Evolutionary conservation across 2,329 filamentous ascomycete genomes (phyloP).

Genomic region (Teratosphaeriaceae sp.): DNA sequence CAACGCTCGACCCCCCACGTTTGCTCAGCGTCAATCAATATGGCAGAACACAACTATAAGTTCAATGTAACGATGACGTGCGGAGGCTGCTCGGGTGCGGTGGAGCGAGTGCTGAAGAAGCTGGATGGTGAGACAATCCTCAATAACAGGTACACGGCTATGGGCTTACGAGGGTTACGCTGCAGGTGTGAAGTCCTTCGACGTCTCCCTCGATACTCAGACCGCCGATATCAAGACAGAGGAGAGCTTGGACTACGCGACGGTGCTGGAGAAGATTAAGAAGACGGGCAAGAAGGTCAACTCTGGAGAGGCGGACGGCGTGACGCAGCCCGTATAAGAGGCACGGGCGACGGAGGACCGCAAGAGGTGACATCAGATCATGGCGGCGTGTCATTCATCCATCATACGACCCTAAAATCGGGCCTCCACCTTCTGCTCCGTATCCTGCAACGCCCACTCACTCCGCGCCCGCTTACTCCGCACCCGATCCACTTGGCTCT

Average conservation of each 20-base stretch:
- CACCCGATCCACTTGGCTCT: conserved; percentile 60
- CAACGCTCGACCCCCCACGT: not conserved
- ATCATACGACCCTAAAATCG: conserved; percentile 43
- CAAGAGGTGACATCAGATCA: not conserved
- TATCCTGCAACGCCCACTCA: conserved; percentile 74
- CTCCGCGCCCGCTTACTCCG: conserved; percentile 61
- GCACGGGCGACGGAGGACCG: not conserved
- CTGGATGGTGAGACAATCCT: conserved; percentile 68
- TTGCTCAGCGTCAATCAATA: conserved; percentile 26
- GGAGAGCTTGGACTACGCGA: conserved; percentile 65
- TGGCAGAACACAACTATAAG: conserved; percentile 85
- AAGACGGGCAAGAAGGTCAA: conserved; percentile 95
- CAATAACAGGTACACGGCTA: too few species aligned
- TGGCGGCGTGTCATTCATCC: not conserved
- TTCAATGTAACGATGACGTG: conserved; percentile 95
- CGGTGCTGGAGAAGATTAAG: conserved; percentile 78
- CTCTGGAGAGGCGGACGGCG: conserved; percentile 64
- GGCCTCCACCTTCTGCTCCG: conserved; percentile 63
- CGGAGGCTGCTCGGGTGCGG: conserved; percentile 89
- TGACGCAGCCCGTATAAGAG: conserved; percentile 25
- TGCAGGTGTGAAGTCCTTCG: conserved; percentile 78
- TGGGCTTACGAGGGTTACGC: not conserved
- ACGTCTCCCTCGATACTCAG: conserved; percentile 81
- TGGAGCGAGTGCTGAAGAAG: conserved; percentile 88
- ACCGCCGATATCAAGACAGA: conserved; percentile 71